phyloP scores from a whole-genome alignment of 768 basidiomycete genomes.

The Multifurca ochricompacta region DNA sequence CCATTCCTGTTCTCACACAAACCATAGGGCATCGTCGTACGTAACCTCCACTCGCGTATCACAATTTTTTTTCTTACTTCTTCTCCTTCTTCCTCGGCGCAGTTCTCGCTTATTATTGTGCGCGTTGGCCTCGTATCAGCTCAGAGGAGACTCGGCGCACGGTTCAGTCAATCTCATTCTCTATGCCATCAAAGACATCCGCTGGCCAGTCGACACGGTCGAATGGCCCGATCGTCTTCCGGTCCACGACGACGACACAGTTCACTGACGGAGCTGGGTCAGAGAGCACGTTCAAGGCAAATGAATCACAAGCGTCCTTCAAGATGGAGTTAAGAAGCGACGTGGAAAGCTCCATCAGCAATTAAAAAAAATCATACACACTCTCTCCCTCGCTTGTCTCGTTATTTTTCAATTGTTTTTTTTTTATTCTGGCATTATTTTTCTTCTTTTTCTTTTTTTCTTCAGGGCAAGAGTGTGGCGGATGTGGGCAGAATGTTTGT shows the following conservation, averaged over 20 bases:
- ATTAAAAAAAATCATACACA: neutral
- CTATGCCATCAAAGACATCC: constrained; percentile 16
- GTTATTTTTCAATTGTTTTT: too few species aligned
- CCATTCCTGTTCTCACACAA: neutral
- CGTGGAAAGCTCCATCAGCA: constrained; percentile 2
- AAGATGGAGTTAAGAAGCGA: constrained; percentile 8
- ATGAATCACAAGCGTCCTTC: neutral
- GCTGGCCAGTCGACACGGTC: neutral
- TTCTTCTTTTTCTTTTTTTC: neutral
- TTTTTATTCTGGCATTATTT: neutral
- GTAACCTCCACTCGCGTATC: neutral
- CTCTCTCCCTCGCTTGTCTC: neutral
- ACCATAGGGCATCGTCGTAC: constrained; percentile 4
- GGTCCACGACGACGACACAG: constrained; percentile 15
- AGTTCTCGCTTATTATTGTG: constrained; percentile 8
- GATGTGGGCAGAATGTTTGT: too few species aligned
- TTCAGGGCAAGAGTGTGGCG: neutral
- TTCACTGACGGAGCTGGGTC: neutral
- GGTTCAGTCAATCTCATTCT: constrained; percentile 9
- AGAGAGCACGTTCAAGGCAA: constrained; percentile 1
- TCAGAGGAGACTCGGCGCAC: constrained; percentile 10
- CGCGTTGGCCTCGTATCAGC: constrained; percentile 9
- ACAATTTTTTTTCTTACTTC: neutral
- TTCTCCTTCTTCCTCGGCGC: neutral
- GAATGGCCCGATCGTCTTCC: constrained; percentile 10